Conservation (phyloP, 306 rosid genomes). For the Mimosa bimucronata region DNA sequence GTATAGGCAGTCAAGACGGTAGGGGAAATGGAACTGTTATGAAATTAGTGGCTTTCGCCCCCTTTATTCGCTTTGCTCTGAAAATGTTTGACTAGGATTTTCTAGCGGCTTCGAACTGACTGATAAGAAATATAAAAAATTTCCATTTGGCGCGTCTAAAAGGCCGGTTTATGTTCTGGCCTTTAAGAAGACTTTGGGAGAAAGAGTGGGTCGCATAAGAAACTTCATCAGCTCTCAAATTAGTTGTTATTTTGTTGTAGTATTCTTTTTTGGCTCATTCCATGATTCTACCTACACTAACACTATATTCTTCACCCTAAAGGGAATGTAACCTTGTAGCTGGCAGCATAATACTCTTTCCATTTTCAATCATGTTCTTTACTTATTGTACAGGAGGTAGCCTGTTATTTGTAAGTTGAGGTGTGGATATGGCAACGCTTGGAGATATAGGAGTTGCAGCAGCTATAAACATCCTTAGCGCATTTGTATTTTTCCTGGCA, state of each 20-base stretch:
- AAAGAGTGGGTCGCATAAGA: constrained; percentile 9
- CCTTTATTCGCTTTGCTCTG: constrained; percentile 12
- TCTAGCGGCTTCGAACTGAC: background rate
- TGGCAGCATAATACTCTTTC: background rate
- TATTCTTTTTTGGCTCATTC: background rate
- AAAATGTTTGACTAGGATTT: constrained; percentile 7
- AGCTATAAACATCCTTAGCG: constrained; percentile 81
- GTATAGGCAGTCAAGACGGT: background rate
- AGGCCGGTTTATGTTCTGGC: background rate
- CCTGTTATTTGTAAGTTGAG: constrained; percentile 8
- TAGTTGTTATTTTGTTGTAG: constrained; percentile 14
- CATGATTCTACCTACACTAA: background rate
- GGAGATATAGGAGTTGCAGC: constrained; percentile 89
- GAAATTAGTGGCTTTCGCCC: background rate
- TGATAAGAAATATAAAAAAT: background rate
- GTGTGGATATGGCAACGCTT: constrained; percentile 68
- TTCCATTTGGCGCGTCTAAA: background rate
- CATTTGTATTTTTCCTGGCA: constrained; percentile 70
- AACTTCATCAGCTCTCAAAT: constrained; percentile 13
- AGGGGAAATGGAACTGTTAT: constrained; percentile 5
- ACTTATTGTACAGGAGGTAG: constrained; percentile 46
- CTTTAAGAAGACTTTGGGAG: background rate
- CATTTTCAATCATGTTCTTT: background rate
- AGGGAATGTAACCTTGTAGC: background rate
- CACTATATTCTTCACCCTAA: constrained; percentile 17